Base-by-base conservation (phyloP, 768 basidiomycete genomes). In the Galerina marginata region DNA sequence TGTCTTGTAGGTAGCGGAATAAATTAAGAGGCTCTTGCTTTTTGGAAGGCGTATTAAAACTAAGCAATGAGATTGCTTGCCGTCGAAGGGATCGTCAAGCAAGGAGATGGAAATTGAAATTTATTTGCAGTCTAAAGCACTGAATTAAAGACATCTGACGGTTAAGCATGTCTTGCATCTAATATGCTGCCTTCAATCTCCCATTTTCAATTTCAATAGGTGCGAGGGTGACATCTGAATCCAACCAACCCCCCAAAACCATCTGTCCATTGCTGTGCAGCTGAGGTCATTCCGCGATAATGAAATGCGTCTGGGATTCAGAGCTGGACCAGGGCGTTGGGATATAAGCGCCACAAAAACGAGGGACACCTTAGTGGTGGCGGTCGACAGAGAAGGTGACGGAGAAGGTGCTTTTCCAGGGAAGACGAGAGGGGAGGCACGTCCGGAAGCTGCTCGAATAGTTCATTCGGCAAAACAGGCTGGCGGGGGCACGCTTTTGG, bases 161-260 rank as follows among this genome's bases (percentile, higher is more conserved):
- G 12, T 81, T 77, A 54, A 79, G 72, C 14, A 93, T 63, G 53
- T 74, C 80, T 64, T 92, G 86, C 73, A 89, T 84, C 91, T 92
- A 93, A 67, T 86, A 90, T 0, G 86, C 79, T 1, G 89, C 83
- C 54, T 84, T 86, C 86, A 91, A 88, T 60, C 86, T 80, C 5
- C 84, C 85, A 67, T 88, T 81, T 58, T 88, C 86, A 16, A 79
- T 76, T 0, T 20, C 20, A 20, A 20, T 20, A 20, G 82, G 76
- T 10, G 75, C 68, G 1, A 78, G 58, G 12, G 73, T 63, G 20
- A 20, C 20, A 2, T 86, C 86, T 6, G 71, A 63, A 2, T 85
- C 87, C 3, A 76, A 66, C 36, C 77, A 75, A 2, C 80, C 78
- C n/a, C 84, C 85, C 6, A 89, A 76, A 15, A 79, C 86, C 88